These are phyloP conservation scores for Saccharata proteae DNA, from an alignment of 2,329 filamentous ascomycete species.

Conservation along the genomic window DNA sequence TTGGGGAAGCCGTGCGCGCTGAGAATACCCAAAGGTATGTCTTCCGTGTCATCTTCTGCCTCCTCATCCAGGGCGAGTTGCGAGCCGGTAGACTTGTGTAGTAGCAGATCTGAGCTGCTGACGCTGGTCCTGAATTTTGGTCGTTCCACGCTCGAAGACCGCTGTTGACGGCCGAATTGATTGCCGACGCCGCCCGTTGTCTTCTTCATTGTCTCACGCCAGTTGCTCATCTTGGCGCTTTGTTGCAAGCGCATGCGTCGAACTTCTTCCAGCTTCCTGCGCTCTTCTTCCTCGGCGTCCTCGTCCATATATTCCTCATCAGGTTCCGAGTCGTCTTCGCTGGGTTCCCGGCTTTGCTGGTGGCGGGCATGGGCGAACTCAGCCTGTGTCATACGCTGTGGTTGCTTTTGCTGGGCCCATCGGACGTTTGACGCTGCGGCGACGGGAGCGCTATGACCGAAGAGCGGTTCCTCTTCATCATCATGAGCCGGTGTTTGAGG, in stretches of 20 bases:
- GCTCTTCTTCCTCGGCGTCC: constrained; percentile 8
- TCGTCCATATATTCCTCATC: constrained; percentile 8
- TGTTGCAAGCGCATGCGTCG: constrained; percentile 6
- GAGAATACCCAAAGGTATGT: constrained; percentile 26
- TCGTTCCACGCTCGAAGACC: constrained; percentile 3
- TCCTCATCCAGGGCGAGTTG: constrained; percentile 1
- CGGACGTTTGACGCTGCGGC: neutral
- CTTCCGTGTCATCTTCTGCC: constrained; percentile 14
- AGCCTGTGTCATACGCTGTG: constrained; percentile 7
- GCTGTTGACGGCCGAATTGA: neutral
- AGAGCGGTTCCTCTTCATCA: constrained; percentile 6
- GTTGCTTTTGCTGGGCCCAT: constrained; percentile 4
- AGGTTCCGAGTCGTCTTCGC: constrained; percentile 4
- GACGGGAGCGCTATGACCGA: constrained; percentile 3
- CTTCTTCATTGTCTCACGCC: constrained; percentile 8
- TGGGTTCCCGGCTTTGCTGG: constrained; percentile 5
- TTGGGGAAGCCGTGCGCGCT: constrained; percentile 24
- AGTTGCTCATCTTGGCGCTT: constrained; percentile 6
- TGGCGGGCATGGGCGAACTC: constrained; percentile 5
- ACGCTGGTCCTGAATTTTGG: constrained; percentile 5
- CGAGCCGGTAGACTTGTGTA: constrained; percentile 3
- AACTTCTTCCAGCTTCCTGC: constrained; percentile 8
- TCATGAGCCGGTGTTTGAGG: constrained; percentile 2
- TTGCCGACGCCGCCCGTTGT: constrained; percentile 7
- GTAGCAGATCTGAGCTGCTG: constrained; percentile 6